Percentiles rank a stretch among this genome's conserved stretches.
These are phyloP conservation scores for Mycena epipterygia DNA, from an alignment of 768 basidiomycete genomes.

Conservation along the genomic window DNA sequence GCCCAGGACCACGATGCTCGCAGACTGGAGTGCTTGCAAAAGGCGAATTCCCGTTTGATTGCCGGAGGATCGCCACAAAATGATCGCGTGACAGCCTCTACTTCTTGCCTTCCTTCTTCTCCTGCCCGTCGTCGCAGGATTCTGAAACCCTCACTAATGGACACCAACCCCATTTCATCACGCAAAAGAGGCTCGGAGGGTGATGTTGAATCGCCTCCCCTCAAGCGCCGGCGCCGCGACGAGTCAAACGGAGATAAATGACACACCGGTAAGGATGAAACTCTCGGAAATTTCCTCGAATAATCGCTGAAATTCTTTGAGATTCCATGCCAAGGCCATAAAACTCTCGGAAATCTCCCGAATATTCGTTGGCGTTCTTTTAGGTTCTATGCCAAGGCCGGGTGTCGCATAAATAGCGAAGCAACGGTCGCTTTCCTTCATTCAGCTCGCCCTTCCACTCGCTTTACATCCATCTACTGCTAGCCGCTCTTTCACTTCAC, in stretches of 20 bases:
- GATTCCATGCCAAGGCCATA: neutral
- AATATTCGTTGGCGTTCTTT: neutral
- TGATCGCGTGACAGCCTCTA: neutral
- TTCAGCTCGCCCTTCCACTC: neutral
- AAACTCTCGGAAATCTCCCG: neutral
- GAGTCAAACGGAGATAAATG: neutral
- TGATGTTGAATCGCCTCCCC: neutral
- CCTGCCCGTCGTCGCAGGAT: neutral
- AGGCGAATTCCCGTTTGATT: neutral
- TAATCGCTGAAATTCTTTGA: neutral
- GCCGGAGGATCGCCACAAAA: neutral
- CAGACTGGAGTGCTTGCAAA: neutral
- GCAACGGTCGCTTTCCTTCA: neutral
- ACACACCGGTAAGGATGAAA: neutral
- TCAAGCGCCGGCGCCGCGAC: neutral
- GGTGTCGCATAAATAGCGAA: neutral
- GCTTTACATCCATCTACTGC: neutral
- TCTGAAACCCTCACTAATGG: neutral
- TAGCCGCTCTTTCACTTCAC: neutral
- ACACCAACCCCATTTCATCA: no score
- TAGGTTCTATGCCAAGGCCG: neutral
- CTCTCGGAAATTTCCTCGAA: constrained; percentile 4
- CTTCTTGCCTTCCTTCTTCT: neutral
- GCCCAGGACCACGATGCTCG: neutral
- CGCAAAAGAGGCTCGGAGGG: neutral